Percentiles rank a stretch among this genome's conserved stretches.
phyloP scores from a whole-genome alignment of 805 yeast genomes.

The Candida nonsorbophila region DNA sequence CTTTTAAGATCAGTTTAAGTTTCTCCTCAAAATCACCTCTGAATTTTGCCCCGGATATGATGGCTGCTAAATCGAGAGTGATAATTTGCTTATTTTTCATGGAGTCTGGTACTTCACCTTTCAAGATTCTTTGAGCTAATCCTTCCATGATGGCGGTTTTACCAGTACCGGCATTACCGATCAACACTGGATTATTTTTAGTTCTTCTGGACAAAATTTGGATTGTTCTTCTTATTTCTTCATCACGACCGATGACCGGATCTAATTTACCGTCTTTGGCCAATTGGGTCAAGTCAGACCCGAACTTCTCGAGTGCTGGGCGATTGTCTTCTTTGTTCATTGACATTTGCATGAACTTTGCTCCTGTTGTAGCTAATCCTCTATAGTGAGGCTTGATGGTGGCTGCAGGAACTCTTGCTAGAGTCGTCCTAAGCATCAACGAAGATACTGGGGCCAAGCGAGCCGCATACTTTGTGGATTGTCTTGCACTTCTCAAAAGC shows the following conservation, averaged over 20 bases:
- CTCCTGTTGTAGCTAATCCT: too few species aligned
- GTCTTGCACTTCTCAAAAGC: too few species aligned
- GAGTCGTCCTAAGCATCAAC: too few species aligned
- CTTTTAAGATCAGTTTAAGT: constrained; percentile 72
- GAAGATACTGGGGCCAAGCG: too few species aligned
- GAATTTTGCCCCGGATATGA: constrained; percentile 92
- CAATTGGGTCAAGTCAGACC: constrained; percentile 77
- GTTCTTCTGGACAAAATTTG: constrained; percentile 90
- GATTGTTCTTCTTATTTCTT: constrained; percentile 87
- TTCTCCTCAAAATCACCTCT: constrained; percentile 96
- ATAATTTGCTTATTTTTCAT: constrained; percentile 82
- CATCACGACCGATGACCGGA: constrained; percentile 96
- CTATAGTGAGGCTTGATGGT: too few species aligned
- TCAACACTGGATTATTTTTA: constrained; percentile 90
- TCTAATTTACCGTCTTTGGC: constrained; percentile 90
- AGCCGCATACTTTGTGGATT: too few species aligned
- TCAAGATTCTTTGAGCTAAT: constrained; percentile 84
- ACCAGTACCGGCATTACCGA: constrained; percentile 98
- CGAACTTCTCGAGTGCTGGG: constrained; percentile 80
- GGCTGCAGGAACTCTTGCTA: too few species aligned
- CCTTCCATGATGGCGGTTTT: constrained; percentile 97
- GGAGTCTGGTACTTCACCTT: constrained; percentile 91
- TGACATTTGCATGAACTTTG: constrained; percentile 28
- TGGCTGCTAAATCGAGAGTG: constrained; percentile 79
- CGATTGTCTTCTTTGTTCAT: constrained; percentile 43